Evolutionary conservation across 2,329 filamentous ascomycete species (phyloP), one percentile per base, ranked within the genome.

Genomic region (Paecilomyces formosus): DNA sequence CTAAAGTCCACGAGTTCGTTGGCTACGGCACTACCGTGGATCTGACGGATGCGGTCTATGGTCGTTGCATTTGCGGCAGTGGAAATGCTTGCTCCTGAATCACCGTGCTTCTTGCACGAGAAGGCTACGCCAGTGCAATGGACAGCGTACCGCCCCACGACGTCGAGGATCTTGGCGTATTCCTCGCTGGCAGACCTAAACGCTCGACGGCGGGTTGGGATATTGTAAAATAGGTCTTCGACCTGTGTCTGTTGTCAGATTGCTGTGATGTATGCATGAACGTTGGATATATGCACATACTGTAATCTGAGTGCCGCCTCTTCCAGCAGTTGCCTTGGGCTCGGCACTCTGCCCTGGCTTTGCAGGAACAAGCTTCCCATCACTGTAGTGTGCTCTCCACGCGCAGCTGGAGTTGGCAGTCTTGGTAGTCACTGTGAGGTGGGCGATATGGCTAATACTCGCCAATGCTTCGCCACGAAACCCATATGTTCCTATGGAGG

Each of bases 381-480:
- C 87, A 21, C 89, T 85, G 70, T 96, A 99, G 64, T 90, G 86
- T 22, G 92, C 92, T 70, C 90, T 87, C 89, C 90, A 99, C 15
- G 94, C 94, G 74, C 91, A 89, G 65, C 85, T 87, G 0, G 92
- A 96, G 51, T 91, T 87, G 59, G 89, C 88, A 1, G 92, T 97
- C 72, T 92, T 95, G 7, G 95, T 99, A 1, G 93, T 97, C 51
- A 99, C 91, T 3, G 88, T 91, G 22, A 99, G 81, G 77, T 99
- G 95, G 33, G 95, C 93, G 66, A 99, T 97, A 72, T 99, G 94
- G 70, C 93, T 97, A 72, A 99, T 99, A 75, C 94, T 97, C 13
- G 94, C 94, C 57, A 99, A 78, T 3, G 94, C 94, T 75, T 99
- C 94, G 57, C 94, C 94, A 56, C 94, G 88, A 70, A 99, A 99